Percentiles rank a stretch among this genome's conserved stretches.
phyloP scores from a whole-genome alignment of 495 filamentous ascomycete species.

The Rhizodiscina lignyota region DNA sequence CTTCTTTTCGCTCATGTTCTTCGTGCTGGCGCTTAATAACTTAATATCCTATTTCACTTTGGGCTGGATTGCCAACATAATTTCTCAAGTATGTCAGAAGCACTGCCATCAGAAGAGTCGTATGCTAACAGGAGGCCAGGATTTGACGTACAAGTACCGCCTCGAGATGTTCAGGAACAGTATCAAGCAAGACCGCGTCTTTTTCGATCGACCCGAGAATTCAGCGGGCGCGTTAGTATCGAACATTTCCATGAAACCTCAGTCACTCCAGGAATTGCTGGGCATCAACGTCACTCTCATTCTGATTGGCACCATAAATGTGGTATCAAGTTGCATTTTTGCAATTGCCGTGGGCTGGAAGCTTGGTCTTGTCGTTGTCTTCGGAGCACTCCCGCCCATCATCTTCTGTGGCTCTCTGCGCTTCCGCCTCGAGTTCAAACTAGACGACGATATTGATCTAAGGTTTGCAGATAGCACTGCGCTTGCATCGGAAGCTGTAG shows the following conservation, averaged over 20 bases:
- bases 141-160: conserved; percentile 24
- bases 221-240: conserved; percentile 44
- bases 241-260: conserved; percentile 37
- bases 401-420: conserved; percentile 20
- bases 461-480: conserved; percentile 15
- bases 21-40: conserved; percentile 28
- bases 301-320: conserved; percentile 15
- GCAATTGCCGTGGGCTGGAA: conserved; percentile 17
- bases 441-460: conserved; percentile 15
- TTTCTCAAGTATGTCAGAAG: conserved; percentile 10
- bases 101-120: too few species aligned
- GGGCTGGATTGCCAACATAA: conserved; percentile 13
- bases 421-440: conserved; percentile 24
- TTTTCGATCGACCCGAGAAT: conserved; percentile 48
- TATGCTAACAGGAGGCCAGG: conserved; percentile 3
- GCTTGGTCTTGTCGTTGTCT: conserved; percentile 19
- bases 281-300: conserved; percentile 17
- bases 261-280: conserved; percentile 16
- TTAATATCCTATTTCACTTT: conserved; percentile 18
- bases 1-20: conserved; percentile 20
- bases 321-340: conserved; percentile 14
- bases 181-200: conserved; percentile 38
- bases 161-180: conserved; percentile 42
- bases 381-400: conserved; percentile 15
- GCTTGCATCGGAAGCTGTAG: conserved; percentile 34